Evolutionary conservation across 768 basidiomycete genomes (phyloP), one percentile per base, ranked within the genome.

Genomic region (Clitopilus passeckerianus): DNA sequence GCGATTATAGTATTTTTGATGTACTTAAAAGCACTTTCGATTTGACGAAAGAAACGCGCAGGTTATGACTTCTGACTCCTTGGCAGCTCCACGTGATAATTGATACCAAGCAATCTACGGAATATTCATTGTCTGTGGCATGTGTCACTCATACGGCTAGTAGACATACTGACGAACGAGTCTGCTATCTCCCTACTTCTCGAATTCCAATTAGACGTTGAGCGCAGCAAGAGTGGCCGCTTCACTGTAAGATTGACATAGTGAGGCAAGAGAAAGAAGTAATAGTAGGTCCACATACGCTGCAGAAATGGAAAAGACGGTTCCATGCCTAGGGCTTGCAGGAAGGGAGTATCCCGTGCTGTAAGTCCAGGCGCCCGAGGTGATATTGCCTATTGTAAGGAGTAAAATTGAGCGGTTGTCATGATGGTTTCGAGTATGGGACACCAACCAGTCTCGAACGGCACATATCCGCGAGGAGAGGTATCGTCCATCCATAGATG

Each of bases 401-500:
- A 12, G 37, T 41, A 14, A 41, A n/a, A 12, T 9, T n/a, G 12
- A 41, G n/a, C n/a, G n/a, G n/a, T 14, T n/a, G n/a, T 12, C 37
- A 41, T 41, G 27, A 41, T 5, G 2, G 10, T n/a, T 15, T 14
- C 12, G 10, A 41, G 14, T 12, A 14, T 5, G n/a, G 10, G 10
- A 12, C 10, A 33, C 62, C 22, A 20, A 65, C 64, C 44, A 8
- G 62, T 63, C 33, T 65, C 62, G 23, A 61, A 60, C 2, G 64
- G 64, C 3, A 59, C 60, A 56, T 65, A 65, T 14, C 64, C 64
- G 23, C 58, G 62, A 22, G 60, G 61, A 6, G 41, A 53, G 0
- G 59, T 57, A 53, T 58, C 62, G 43, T 65, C 64, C 8, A 65
- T 60, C 56, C 57, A 65, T 3, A 65, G 37, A 52, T 65, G 64